Conservation (phyloP, 108 stramenopile species). For the Nitzschia sp. region DNA sequence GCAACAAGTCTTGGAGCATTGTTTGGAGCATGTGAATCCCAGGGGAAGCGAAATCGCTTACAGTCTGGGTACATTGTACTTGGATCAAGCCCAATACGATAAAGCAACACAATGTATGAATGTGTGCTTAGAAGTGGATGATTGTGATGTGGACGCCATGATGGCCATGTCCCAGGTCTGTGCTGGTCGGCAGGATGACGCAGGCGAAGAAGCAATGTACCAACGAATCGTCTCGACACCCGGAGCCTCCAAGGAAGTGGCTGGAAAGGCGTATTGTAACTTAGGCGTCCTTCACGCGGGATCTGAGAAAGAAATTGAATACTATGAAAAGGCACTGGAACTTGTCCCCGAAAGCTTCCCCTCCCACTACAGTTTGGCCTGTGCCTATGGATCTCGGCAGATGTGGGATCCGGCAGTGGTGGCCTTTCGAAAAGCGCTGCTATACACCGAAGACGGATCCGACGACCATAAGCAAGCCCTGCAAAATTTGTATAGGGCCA, state of each 20-base stretch:
- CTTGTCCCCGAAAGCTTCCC: conserved; percentile 25
- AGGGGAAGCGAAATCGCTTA: conserved; percentile 38
- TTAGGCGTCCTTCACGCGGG: conserved; percentile 44
- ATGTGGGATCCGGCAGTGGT: conserved; percentile 34
- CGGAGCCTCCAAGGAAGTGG: conserved; percentile 19
- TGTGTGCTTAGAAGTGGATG: conserved; percentile 38
- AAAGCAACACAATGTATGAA: conserved; percentile 36
- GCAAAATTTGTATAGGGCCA: conserved; percentile 37
- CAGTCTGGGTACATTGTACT: conserved; percentile 33
- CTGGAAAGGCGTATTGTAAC: conserved; percentile 43
- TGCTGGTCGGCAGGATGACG: conserved; percentile 5
- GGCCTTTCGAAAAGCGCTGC: conserved; percentile 31
- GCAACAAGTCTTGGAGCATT: conserved; percentile 46
- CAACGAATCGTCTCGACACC: conserved; percentile 36
- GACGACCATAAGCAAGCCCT: conserved; percentile 28
- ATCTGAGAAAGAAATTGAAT: conserved; percentile 33
- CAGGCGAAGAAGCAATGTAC: conserved; percentile 26
- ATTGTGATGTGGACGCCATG: conserved; percentile 46
- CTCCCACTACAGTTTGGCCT: conserved; percentile 38
- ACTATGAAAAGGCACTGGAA: conserved; percentile 39
- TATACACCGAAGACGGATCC: conserved; percentile 6
- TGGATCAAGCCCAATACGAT: conserved; percentile 24
- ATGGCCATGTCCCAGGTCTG: conserved; percentile 24
- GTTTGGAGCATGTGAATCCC: conserved; percentile 43
- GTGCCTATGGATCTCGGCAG: conserved; percentile 35